Evolutionary conservation across 371 early-diverging fungal genomes (phyloP).

Genomic region (Paramicrosporidium saccamoebae): DNA sequence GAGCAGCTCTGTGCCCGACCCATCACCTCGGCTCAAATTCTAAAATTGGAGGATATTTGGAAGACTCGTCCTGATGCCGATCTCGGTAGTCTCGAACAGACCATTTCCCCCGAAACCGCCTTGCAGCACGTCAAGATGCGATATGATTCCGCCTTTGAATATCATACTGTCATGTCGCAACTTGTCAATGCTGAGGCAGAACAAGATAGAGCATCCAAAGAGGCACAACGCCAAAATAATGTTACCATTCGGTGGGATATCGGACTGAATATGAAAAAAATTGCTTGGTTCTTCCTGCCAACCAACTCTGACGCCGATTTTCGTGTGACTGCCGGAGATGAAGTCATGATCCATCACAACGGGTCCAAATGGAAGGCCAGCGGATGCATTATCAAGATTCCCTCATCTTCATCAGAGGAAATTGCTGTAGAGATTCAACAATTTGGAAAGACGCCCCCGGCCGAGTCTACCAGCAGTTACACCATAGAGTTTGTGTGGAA

Average conservation of each 20-base stretch:
- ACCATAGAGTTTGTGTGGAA: constrained; percentile 97
- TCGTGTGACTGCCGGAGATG: constrained; percentile 80
- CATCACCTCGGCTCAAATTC: constrained; percentile 47
- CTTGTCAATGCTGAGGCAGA: constrained; percentile 87
- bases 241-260: constrained; percentile 84
- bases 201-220: constrained; percentile 72
- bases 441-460: constrained; percentile 20
- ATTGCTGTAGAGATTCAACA: constrained; percentile 48
- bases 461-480: constrained; percentile 65
- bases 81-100: constrained; percentile 46
- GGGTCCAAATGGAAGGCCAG: constrained; percentile 64
- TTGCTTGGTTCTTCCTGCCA: constrained; percentile 70
- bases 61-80: constrained; percentile 32
- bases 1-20: constrained; percentile 54
- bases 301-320: constrained; percentile 71
- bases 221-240: constrained; percentile 79
- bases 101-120: constrained; percentile 39
- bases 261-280: constrained; percentile 67
- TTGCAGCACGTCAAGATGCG: constrained; percentile 41
- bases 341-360: constrained; percentile 49
- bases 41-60: constrained; percentile 68
- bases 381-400: constrained; percentile 80
- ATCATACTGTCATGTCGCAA: constrained; percentile 77
- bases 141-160: constrained; percentile 87
- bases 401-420: constrained; percentile 72